These are phyloP conservation scores for Skeletonema tropicum DNA, from an alignment of 108 stramenopile species.

Conservation along the genomic window DNA sequence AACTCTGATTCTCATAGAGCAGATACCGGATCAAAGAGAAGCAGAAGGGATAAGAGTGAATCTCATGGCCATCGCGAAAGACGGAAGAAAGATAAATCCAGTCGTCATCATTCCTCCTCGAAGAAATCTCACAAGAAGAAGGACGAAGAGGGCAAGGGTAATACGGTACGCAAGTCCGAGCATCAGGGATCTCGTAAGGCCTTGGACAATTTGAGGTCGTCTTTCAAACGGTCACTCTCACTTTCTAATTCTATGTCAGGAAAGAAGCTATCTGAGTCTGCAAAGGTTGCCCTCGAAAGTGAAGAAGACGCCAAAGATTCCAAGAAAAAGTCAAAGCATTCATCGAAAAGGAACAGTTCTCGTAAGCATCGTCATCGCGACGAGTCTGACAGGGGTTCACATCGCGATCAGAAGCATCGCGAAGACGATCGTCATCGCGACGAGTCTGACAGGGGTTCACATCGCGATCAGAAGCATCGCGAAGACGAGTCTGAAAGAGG, in stretches of 20 bases:
- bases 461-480: neutral
- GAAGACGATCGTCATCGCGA: neutral
- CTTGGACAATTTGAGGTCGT: neutral
- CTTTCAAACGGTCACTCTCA: neutral
- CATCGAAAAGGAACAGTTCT: neutral
- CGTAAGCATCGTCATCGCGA: neutral
- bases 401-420: neutral
- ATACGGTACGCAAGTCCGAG: neutral
- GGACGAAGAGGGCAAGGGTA: neutral
- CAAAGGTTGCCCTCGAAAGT: neutral
- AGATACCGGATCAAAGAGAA: neutral
- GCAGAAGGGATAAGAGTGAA: neutral
- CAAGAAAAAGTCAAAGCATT: neutral
- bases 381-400: neutral
- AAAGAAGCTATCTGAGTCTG: neutral
- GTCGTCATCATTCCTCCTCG: neutral
- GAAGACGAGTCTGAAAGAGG: neutral
- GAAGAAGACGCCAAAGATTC: neutral
- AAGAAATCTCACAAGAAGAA: slow-evolving; percentile 1
- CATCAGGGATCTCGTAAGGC: neutral
- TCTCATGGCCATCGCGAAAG: neutral
- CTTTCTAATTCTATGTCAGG: neutral
- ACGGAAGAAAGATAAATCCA: neutral
- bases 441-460: neutral
- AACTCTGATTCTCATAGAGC: neutral